Percentiles rank a stretch among this genome's conserved stretches.
Conservation (phyloP, 1,284 basidiomycete species). For the Irpex lacteus region DNA sequence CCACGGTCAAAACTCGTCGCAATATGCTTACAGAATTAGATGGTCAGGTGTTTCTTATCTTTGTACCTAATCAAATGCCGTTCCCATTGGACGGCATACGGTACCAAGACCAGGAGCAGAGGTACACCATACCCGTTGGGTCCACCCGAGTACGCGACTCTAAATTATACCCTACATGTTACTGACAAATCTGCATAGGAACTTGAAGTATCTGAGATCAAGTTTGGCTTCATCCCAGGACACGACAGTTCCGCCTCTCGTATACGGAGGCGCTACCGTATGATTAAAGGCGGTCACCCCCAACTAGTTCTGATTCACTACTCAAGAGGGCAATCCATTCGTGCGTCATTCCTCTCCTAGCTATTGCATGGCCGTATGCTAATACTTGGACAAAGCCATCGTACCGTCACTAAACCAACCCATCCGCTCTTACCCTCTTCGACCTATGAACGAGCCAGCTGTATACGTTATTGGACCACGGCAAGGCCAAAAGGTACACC, state of each 20-base stretch:
- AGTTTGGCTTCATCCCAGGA: constrained; percentile 72
- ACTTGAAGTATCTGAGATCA: constrained; percentile 69
- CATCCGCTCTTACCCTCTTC: constrained; percentile 66
- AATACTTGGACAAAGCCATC: constrained; percentile 41
- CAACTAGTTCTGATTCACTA: constrained; percentile 73
- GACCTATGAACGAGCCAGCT: constrained; percentile 57
- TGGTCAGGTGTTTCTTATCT: constrained; percentile 62
- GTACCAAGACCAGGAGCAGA: constrained; percentile 66
- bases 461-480: constrained; percentile 70
- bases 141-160: constrained; percentile 44
- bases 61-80: constrained; percentile 48
- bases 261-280: constrained; percentile 63
- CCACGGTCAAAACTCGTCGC: neutral
- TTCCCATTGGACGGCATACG: constrained; percentile 72
- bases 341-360: constrained; percentile 40
- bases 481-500: constrained; percentile 58
- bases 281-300: constrained; percentile 67
- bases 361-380: neutral
- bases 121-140: constrained; percentile 47
- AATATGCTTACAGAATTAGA: constrained; percentile 38
- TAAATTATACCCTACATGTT: neutral
- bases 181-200: constrained; percentile 41
- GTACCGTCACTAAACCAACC: constrained; percentile 56
- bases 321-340: constrained; percentile 52
- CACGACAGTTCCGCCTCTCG: constrained; percentile 60